Evolutionary conservation across 306 rosid genomes (phyloP).

Genomic region (Corylus heterophylla): DNA sequence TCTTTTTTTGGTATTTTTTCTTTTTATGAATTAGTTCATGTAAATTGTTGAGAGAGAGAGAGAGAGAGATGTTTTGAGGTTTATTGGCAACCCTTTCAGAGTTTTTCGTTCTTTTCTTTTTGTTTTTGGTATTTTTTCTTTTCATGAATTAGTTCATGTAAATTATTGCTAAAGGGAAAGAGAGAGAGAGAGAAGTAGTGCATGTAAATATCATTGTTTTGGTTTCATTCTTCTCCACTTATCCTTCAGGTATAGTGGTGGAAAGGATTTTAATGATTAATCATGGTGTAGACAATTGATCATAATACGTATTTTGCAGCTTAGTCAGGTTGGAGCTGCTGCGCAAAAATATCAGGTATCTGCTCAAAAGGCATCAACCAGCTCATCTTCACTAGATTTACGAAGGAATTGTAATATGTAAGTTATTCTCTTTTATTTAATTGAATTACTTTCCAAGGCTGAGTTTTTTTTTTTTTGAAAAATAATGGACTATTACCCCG

Average conservation of each 20-base stretch:
- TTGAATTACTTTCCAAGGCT: neutral
- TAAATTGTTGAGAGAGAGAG: neutral
- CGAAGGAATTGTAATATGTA: slow-evolving; percentile 94
- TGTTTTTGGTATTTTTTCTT: neutral
- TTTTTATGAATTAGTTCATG: neutral
- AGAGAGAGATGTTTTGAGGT: neutral
- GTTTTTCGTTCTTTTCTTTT: too few relatives aligned
- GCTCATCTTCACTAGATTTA: slow-evolving; percentile 77
- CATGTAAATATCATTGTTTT: too few relatives aligned
- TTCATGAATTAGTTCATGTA: neutral
- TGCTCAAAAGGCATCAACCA: slow-evolving; percentile 85
- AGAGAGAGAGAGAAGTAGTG: too few relatives aligned
- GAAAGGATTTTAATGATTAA: too few relatives aligned
- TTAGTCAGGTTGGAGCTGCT: slow-evolving; percentile 89
- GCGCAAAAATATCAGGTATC: slow-evolving; percentile 93
- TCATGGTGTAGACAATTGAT: slow-evolving; percentile 3
- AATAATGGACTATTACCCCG: neutral
- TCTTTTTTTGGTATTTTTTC: neutral
- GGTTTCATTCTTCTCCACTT: too few relatives aligned
- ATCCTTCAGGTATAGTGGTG: too few relatives aligned
- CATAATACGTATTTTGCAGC: slow-evolving; percentile 47
- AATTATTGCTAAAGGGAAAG: neutral
- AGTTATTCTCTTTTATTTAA: slow-evolving; percentile 19
- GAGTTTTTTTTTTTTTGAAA: neutral
- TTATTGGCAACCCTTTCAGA: too few relatives aligned